phyloP scores from a whole-genome alignment of 106 monocot genomes.

The Apostasia shenzhenica region DNA sequence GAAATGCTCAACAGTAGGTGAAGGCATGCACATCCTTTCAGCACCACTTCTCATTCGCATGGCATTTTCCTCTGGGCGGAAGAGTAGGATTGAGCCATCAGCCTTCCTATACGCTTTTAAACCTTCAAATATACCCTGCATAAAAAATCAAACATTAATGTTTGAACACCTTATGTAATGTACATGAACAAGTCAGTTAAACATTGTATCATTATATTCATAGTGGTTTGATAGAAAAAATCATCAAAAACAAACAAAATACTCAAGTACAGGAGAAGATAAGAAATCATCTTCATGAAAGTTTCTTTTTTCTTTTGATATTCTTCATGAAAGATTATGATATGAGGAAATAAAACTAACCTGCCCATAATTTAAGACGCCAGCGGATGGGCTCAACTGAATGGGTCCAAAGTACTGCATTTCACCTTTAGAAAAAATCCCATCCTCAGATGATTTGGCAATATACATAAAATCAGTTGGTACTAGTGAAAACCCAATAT shows the following conservation, averaged over 20 bases:
- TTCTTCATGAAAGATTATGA: background rate
- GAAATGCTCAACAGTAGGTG: slow-evolving; percentile 80
- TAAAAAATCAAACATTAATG: background rate
- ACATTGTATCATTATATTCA: no score
- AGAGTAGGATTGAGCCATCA: slow-evolving; percentile 71
- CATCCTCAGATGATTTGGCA: slow-evolving; percentile 47
- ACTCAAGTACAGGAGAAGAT: no score
- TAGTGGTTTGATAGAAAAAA: no score
- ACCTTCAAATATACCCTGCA: slow-evolving; percentile 67
- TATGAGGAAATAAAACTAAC: slow-evolving; percentile 11
- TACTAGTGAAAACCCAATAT: slow-evolving; percentile 57
- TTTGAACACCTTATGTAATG: no score
- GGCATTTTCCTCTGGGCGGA: slow-evolving; percentile 92
- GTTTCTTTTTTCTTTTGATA: no score
- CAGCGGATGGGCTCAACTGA: slow-evolving; percentile 51
- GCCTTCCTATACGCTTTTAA: slow-evolving; percentile 63
- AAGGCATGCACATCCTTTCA: slow-evolving; percentile 90
- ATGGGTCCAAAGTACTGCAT: slow-evolving; percentile 63
- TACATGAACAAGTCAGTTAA: no score
- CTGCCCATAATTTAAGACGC: slow-evolving; percentile 72
- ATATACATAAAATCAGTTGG: slow-evolving; percentile 84
- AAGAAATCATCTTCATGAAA: no score
- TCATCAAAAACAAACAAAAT: no score
- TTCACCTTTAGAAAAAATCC: slow-evolving; percentile 47
- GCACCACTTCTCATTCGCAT: slow-evolving; percentile 71